These are phyloP conservation scores for Cryptococcus wingfieldii DNA, from an alignment of 1,284 basidiomycete genomes.

Conservation along the genomic window DNA sequence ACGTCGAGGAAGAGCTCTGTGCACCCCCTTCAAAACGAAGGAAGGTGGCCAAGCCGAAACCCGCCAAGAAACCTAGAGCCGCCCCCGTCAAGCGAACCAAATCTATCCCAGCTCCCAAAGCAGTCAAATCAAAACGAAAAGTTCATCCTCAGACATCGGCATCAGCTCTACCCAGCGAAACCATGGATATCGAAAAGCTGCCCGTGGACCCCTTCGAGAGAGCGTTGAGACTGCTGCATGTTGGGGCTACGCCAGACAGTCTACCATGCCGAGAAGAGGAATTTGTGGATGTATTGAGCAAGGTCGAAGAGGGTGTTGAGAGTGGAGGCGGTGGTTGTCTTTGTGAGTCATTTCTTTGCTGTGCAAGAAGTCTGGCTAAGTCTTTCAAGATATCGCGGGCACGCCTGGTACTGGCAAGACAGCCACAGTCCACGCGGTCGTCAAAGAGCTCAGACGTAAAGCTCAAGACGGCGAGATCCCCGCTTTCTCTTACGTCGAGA, in stretches of 20 bases:
- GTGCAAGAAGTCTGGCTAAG: conserved; percentile 4
- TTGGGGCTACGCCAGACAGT: conserved; percentile 84
- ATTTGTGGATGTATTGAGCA: conserved; percentile 69
- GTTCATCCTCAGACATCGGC: conserved; percentile 36
- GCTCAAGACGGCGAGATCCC: conserved; percentile 77
- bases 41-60: conserved; percentile 2
- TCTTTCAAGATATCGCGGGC: conserved; percentile 76
- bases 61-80: conserved; percentile 5
- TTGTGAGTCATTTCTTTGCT: conserved; percentile 61
- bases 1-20: conserved; percentile 8
- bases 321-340: conserved; percentile 92
- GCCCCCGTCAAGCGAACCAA: background rate
- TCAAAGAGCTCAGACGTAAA: conserved; percentile 81
- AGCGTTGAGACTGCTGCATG: conserved; percentile 84
- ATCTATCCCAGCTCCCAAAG: conserved; percentile 6
- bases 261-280: conserved; percentile 88
- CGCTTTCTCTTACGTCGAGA: conserved; percentile 95
- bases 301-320: conserved; percentile 80
- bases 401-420: conserved; percentile 99
- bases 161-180: conserved; percentile 25
- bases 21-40: conserved; percentile 3
- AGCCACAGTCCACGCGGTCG: conserved; percentile 89
- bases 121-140: conserved; percentile 6
- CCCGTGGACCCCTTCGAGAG: conserved; percentile 73
- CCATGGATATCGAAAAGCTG: conserved; percentile 47